Evolutionary conservation across 2,329 filamentous ascomycete genomes (phyloP).

Genomic region (Xylaria sp.): DNA sequence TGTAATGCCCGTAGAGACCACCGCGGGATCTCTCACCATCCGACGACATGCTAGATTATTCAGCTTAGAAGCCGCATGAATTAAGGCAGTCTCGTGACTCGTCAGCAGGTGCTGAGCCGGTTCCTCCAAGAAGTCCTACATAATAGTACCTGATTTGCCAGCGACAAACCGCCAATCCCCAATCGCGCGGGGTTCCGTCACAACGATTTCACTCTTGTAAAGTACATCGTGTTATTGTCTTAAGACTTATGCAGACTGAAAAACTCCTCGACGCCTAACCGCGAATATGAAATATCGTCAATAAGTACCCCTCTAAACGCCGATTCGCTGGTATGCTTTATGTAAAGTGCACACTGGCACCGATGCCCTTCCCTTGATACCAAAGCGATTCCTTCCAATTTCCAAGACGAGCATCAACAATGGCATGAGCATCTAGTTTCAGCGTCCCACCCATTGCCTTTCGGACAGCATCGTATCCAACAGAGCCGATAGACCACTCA

Average conservation of each 20-base stretch:
- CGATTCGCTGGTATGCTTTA: constrained; percentile 3
- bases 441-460: constrained; percentile 81
- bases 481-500: constrained; percentile 74
- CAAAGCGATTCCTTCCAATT: constrained; percentile 75
- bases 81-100: neutral
- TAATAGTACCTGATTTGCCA: neutral
- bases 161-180: neutral
- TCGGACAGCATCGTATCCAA: constrained; percentile 82
- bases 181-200: neutral
- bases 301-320: neutral
- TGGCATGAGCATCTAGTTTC: constrained; percentile 77
- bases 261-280: constrained; percentile 13
- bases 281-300: neutral
- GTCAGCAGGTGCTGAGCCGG: neutral
- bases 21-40: neutral
- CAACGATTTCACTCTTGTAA: neutral
- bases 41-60: neutral
- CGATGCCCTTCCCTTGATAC: constrained; percentile 73
- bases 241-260: neutral
- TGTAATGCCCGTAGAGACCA: neutral
- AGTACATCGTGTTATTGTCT: neutral
- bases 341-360: constrained; percentile 50
- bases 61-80: constrained; percentile 1
- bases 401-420: constrained; percentile 76
- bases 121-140: neutral